Percentiles rank a stretch among this genome's conserved stretches.
Evolutionary conservation across 2,329 filamentous ascomycete genomes (phyloP).

Genomic region (Ceratocystis harringtonii): DNA sequence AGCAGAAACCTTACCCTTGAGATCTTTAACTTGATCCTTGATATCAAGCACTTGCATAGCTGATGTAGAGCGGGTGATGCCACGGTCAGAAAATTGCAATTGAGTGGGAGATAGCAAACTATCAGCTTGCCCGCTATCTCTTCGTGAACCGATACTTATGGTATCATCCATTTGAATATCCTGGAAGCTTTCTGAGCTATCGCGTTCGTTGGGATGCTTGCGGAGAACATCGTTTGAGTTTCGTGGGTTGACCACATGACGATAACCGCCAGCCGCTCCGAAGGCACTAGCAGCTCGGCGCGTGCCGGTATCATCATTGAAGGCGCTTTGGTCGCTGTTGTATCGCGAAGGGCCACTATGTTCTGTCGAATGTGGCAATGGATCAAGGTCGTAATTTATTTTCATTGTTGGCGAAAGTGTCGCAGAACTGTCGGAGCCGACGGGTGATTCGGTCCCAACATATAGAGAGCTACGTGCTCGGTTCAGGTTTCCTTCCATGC

Average conservation of each 20-base stretch:
- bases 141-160: slow-evolving; percentile 17
- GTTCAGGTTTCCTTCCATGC: slow-evolving; percentile 83
- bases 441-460: slow-evolving; percentile 25
- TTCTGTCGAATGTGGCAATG: slow-evolving; percentile 19
- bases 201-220: slow-evolving; percentile 19
- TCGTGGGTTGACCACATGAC: slow-evolving; percentile 26
- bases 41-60: slow-evolving; percentile 58
- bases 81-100: slow-evolving; percentile 30
- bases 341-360: slow-evolving; percentile 39
- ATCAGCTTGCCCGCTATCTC: slow-evolving; percentile 8
- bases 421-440: slow-evolving; percentile 32
- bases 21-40: slow-evolving; percentile 69
- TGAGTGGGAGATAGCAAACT: slow-evolving; percentile 32
- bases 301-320: slow-evolving; percentile 21
- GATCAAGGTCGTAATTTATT: slow-evolving; percentile 21
- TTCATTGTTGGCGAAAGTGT: slow-evolving; percentile 38
- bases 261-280: slow-evolving; percentile 43
- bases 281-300: slow-evolving; percentile 51
- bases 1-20: slow-evolving; percentile 72
- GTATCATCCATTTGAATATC: slow-evolving; percentile 39
- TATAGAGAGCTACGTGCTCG: slow-evolving; percentile 58
- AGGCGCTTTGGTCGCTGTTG: slow-evolving; percentile 38
- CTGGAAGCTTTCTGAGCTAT: slow-evolving; percentile 28
- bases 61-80: slow-evolving; percentile 51
- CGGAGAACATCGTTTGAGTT: slow-evolving; percentile 12